Evolutionary conservation across 2,329 filamentous ascomycete species (phyloP).

Genomic region (Colletotrichum tropicicola): DNA sequence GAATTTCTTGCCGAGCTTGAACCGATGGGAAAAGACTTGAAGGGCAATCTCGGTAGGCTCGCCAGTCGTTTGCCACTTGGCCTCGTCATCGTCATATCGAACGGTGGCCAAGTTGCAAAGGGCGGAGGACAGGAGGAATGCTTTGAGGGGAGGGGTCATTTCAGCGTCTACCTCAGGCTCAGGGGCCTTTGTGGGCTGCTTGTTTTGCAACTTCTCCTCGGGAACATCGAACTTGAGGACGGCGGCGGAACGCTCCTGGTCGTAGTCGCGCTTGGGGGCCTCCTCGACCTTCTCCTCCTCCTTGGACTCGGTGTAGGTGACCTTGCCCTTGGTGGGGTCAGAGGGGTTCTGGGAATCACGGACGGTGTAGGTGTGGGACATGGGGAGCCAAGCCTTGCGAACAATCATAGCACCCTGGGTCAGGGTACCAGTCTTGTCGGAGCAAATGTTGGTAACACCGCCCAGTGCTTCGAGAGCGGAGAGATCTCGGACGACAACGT

Average conservation of each 20-base stretch:
- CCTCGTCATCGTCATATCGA: slow-evolving; percentile 60
- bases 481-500: slow-evolving; percentile 73
- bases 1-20: slow-evolving; percentile 65
- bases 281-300: slow-evolving; percentile 43
- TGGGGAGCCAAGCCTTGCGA: slow-evolving; percentile 71
- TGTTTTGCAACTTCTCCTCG: slow-evolving; percentile 58
- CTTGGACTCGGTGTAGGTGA: slow-evolving; percentile 54
- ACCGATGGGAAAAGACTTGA: slow-evolving; percentile 78
- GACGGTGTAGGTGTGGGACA: slow-evolving; percentile 66
- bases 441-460: slow-evolving; percentile 77
- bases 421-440: slow-evolving; percentile 77
- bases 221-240: slow-evolving; percentile 72
- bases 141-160: slow-evolving; percentile 58
- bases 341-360: slow-evolving; percentile 67
- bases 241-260: slow-evolving; percentile 67
- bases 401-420: slow-evolving; percentile 77
- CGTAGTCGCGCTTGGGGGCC: slow-evolving; percentile 60
- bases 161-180: slow-evolving; percentile 48
- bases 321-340: slow-evolving; percentile 67
- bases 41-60: slow-evolving; percentile 81
- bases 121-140: slow-evolving; percentile 64
- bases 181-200: slow-evolving; percentile 37
- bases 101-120: slow-evolving; percentile 74
- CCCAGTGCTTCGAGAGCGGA: slow-evolving; percentile 75
- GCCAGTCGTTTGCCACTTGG: slow-evolving; percentile 72